Percentiles rank a stretch among this genome's conserved stretches.
Evolutionary conservation across 1,139 yeast species (phyloP).

Genomic region (Pichia sp.): DNA sequence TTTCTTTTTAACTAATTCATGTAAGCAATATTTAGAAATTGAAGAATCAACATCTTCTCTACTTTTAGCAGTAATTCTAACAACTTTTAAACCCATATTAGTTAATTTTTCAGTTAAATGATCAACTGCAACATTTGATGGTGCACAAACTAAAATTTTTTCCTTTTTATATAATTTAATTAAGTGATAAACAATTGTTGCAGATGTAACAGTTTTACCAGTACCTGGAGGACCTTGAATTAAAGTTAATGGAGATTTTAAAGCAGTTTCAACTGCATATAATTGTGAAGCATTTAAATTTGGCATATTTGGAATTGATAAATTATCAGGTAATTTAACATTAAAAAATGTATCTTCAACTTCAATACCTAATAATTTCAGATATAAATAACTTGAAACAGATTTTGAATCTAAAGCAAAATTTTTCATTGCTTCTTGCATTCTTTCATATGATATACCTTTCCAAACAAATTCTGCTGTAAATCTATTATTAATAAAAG

Average conservation of each 20-base stretch:
- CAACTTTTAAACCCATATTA: conserved; percentile 64
- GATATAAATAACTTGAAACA: conserved; percentile 72
- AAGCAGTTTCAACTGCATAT: conserved; percentile 67
- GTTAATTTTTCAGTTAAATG: conserved; percentile 74
- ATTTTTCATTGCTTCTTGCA: conserved; percentile 67
- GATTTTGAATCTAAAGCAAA: conserved; percentile 72
- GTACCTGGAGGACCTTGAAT: conserved; percentile 99
- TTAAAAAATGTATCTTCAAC: conserved; percentile 60
- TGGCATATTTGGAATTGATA: conserved; percentile 63
- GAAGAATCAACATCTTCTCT: conserved; percentile 76
- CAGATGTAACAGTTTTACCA: conserved; percentile 92
- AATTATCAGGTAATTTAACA: conserved; percentile 49
- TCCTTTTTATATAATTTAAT: conserved; percentile 46
- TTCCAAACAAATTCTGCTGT: conserved; percentile 90
- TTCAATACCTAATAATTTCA: conserved; percentile 77
- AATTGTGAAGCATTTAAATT: conserved; percentile 72
- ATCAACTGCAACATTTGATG: conserved; percentile 93
- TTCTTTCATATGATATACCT: conserved; percentile 73
- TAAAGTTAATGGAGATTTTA: conserved; percentile 70
- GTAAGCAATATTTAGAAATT: conserved; percentile 48
- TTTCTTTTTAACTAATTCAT: conserved; percentile 38
- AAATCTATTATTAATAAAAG: conserved; percentile 57
- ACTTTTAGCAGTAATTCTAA: conserved; percentile 67
- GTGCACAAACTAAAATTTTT: conserved; percentile 81
- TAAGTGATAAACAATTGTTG: conserved; percentile 78